Percentiles rank a stretch among this genome's conserved stretches.
These are phyloP conservation scores for Penicillium freii DNA, from an alignment of 2,329 filamentous ascomycete genomes.

Conservation along the genomic window DNA sequence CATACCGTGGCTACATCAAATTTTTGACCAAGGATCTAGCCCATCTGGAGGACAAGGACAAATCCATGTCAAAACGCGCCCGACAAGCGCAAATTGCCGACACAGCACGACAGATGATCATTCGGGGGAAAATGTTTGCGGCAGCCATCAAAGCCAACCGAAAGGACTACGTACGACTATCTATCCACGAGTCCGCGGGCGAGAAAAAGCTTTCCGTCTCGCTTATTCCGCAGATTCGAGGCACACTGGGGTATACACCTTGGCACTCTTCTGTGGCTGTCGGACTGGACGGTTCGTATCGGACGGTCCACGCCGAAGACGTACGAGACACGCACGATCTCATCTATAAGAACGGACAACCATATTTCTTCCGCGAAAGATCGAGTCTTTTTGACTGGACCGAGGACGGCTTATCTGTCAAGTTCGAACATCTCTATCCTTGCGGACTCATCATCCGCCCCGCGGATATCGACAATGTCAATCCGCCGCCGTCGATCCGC, in stretches of 20 bases:
- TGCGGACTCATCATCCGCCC: constrained; percentile 27
- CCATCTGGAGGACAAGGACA: constrained; percentile 14
- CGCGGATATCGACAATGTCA: constrained; percentile 21
- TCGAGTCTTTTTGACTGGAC: constrained; percentile 48
- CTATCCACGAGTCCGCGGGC: constrained; percentile 30
- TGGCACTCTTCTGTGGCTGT: constrained; percentile 40
- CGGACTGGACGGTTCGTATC: constrained; percentile 26
- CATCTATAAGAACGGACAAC: constrained; percentile 46
- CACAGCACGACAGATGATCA: constrained; percentile 28
- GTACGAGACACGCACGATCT: constrained; percentile 45
- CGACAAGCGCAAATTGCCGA: constrained; percentile 20
- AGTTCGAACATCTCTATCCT: constrained; percentile 49
- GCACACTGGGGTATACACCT: constrained; percentile 29
- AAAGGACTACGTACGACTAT: constrained; percentile 31
- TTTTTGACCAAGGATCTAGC: constrained; percentile 30
- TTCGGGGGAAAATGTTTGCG: constrained; percentile 30
- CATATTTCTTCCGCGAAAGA: constrained; percentile 53
- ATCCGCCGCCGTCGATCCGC: constrained; percentile 23
- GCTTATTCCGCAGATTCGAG: constrained; percentile 25
- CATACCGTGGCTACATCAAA: constrained; percentile 32
- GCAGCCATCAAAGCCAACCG: constrained; percentile 28
- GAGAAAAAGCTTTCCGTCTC: constrained; percentile 30
- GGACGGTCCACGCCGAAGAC: constrained; percentile 26
- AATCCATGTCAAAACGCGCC: constrained; percentile 19
- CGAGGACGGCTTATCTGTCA: constrained; percentile 35